Percentiles rank a stretch among this genome's conserved stretches.
phyloP scores from a whole-genome alignment of 768 basidiomycete genomes.

The Chalciporus piperatus region DNA sequence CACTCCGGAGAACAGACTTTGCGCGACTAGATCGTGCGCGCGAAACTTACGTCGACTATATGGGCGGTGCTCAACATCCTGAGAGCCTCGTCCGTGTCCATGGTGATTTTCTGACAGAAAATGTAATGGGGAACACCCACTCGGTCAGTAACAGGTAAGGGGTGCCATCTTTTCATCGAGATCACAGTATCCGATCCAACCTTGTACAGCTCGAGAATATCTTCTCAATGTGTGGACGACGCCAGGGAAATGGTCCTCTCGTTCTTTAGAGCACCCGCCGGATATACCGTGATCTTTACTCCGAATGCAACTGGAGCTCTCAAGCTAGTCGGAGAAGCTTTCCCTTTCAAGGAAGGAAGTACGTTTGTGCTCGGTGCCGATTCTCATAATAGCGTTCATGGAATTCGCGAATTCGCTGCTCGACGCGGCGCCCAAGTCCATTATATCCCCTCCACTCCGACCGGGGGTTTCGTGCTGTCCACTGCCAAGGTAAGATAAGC shows the following conservation, averaged over 20 bases:
- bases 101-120: slow-evolving; percentile 61
- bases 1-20: slow-evolving; percentile 63
- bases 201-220: slow-evolving; percentile 60
- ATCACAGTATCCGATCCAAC: background rate
- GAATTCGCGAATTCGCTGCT: slow-evolving; percentile 70
- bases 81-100: slow-evolving; percentile 73
- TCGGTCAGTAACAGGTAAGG: slow-evolving; percentile 74
- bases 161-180: background rate
- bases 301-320: slow-evolving; percentile 76
- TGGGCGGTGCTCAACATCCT: slow-evolving; percentile 81
- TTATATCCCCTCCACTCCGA: slow-evolving; percentile 63
- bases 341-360: slow-evolving; percentile 60
- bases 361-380: slow-evolving; percentile 69
- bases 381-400: slow-evolving; percentile 83
- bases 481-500: slow-evolving; percentile 53
- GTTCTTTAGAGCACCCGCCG: slow-evolving; percentile 73
- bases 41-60: slow-evolving; percentile 83
- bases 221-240: slow-evolving; percentile 60
- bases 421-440: slow-evolving; percentile 52
- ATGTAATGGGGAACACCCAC: slow-evolving; percentile 80
- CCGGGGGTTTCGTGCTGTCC: slow-evolving; percentile 61
- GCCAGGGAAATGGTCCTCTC: slow-evolving; percentile 71
- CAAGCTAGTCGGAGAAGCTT: slow-evolving; percentile 80
- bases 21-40: slow-evolving; percentile 53
- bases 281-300: slow-evolving; percentile 81